Conservation (phyloP, 768 basidiomycete genomes). For the Macrocybe gigantea region DNA sequence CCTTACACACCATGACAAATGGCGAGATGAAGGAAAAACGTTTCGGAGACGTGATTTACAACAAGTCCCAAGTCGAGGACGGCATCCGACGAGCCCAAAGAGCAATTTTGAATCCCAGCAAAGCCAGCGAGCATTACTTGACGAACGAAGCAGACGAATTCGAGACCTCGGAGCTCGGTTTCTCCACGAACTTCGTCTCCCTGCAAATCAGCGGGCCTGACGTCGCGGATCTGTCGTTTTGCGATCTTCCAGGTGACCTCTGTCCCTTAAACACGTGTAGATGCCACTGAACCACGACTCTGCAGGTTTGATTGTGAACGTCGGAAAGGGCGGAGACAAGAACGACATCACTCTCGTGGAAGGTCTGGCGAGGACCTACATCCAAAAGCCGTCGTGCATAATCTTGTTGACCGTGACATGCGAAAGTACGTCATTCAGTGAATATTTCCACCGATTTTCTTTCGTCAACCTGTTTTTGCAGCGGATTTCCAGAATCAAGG, state of each 20-base stretch:
- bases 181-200: constrained; percentile 53
- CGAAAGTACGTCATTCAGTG: constrained; percentile 40
- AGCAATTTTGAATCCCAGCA: constrained; percentile 58
- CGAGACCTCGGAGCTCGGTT: constrained; percentile 22
- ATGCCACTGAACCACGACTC: neutral
- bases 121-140: constrained; percentile 20
- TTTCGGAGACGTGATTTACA: constrained; percentile 44
- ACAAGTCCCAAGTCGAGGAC: constrained; percentile 54
- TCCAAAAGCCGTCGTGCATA: constrained; percentile 55
- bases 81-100: constrained; percentile 60
- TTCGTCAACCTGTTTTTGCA: constrained; percentile 16
- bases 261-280: neutral
- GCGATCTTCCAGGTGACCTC: constrained; percentile 50
- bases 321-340: constrained; percentile 39
- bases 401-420: constrained; percentile 57
- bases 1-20: constrained; percentile 39
- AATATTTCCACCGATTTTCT: neutral
- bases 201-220: constrained; percentile 54
- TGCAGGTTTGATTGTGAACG: constrained; percentile 54
- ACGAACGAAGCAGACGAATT: constrained; percentile 30
- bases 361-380: constrained; percentile 51
- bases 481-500: constrained; percentile 82
- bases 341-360: constrained; percentile 60
- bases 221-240: constrained; percentile 60
- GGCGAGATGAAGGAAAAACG: constrained; percentile 25